Base-by-base conservation (phyloP, 495 filamentous ascomycete genomes). In the Neurospora africana region DNA sequence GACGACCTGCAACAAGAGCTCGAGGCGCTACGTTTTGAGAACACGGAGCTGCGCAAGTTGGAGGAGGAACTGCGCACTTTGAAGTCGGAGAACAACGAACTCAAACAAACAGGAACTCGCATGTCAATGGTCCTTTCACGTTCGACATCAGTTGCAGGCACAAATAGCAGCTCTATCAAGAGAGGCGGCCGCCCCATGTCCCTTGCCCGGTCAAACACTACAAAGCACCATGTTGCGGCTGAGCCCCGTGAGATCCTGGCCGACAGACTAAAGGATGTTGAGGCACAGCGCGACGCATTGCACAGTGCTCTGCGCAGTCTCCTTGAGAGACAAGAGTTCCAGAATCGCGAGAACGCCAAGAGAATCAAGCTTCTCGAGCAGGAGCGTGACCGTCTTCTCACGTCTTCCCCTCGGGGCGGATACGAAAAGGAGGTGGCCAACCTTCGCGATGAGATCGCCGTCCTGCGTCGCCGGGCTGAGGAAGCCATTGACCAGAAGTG, bases 401-500 rank as follows among this genome's bases (percentile, higher is more conserved):
- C 87, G 5, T 84, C 83, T 33, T 91, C 91, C 13, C 91, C 92
- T 13, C 89, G 89, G 71, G 85, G 89, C 30, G 91, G 92, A 35
- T 97, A 96, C 78, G 89, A 96, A 78, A 87, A 86, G 71, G 95
- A 99, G 75, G 92, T 98, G 19, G 80, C 83, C 4, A 88, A 86
- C 72, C 84, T 98, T 21, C 90, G 93, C 71, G 87, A 91, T 10
- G 95, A 99, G 79, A 91, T 99, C 73, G 92, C 91, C 72, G 86
- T 89, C 10, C 88, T 99, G 67, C 90, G 95, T 37, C 89, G 90
- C 70, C 90, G 96, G 70, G 94, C 96, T 33, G 94, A 98, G 75
- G 95, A 99, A 70, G 96, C 95, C 27, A 85, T 98, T n/a, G 93
- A 96, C 75, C 92, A 94, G 76, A 98, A 98, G 83, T 98, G 91